Conservation (phyloP, 805 yeast species). For the Saturnispora sekii region DNA sequence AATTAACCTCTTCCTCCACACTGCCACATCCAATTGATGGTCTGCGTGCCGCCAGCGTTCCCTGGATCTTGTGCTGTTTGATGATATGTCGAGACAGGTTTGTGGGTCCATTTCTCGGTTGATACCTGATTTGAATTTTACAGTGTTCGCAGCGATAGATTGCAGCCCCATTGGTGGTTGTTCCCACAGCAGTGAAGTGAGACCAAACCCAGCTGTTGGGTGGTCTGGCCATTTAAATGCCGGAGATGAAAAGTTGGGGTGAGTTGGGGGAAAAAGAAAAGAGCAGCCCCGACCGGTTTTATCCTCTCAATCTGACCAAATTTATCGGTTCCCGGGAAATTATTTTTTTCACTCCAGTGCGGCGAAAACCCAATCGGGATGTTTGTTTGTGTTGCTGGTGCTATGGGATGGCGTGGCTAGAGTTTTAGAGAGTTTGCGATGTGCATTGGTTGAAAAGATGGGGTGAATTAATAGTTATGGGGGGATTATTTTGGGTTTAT, state of each 20-base stretch:
- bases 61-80: conserved; percentile 19
- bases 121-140: conserved; percentile 22
- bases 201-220: conserved; percentile 30
- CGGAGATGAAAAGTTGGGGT: background rate
- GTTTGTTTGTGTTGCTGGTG: too few relatives aligned
- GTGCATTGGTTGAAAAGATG: too few relatives aligned
- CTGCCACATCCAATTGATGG: conserved; percentile 14
- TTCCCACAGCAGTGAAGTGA: conserved; percentile 21
- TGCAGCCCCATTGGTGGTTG: conserved; percentile 1
- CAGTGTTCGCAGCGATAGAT: conserved; percentile 21
- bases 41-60: conserved; percentile 16
- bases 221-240: conserved; percentile 25
- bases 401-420: too few relatives aligned
- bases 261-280: conserved; percentile 5
- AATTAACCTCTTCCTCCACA: too few relatives aligned
- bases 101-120: conserved; percentile 29
- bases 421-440: too few relatives aligned
- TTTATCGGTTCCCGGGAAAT: too few relatives aligned
- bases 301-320: background rate
- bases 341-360: too few relatives aligned
- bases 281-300: conserved; percentile 8
- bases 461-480: too few relatives aligned
- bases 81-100: conserved; percentile 26
- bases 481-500: too few relatives aligned
- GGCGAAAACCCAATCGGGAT: too few relatives aligned